phyloP scores from a whole-genome alignment of 305 asterid genomes.

The Fraxinus floribunda region DNA sequence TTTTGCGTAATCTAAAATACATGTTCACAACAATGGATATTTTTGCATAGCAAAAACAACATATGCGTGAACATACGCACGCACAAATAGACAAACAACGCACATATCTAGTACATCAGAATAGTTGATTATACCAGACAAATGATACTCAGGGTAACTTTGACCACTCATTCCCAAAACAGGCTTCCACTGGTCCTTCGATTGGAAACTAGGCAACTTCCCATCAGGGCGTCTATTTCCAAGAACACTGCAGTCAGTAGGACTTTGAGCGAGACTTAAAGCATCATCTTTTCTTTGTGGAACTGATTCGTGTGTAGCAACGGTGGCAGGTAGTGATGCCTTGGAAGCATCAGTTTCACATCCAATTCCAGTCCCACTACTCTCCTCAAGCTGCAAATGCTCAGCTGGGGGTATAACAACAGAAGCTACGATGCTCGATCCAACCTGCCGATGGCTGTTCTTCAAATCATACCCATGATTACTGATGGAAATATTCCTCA shows the following conservation, averaged over 20 bases:
- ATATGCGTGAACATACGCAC: neutral
- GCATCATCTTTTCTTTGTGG: slow-evolving; percentile 50
- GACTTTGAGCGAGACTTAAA: slow-evolving; percentile 40
- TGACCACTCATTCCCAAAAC: slow-evolving; percentile 58
- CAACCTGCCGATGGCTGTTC: slow-evolving; percentile 38
- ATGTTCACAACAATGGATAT: slow-evolving; percentile 14
- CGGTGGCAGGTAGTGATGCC: slow-evolving; percentile 41
- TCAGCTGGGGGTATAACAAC: slow-evolving; percentile 44
- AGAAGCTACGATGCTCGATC: slow-evolving; percentile 39
- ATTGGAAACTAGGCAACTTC: slow-evolving; percentile 46
- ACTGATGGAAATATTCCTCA: slow-evolving; percentile 38
- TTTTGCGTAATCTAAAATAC: neutral
- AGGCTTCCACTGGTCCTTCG: slow-evolving; percentile 79
- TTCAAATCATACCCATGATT: slow-evolving; percentile 51
- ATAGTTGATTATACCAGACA: slow-evolving; percentile 19
- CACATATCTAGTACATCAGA: neutral
- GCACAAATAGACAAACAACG: slow-evolving; percentile 3
- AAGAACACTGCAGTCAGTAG: slow-evolving; percentile 38
- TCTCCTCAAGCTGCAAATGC: slow-evolving; percentile 50
- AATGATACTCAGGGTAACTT: slow-evolving; percentile 38
- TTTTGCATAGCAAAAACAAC: slow-evolving; percentile 12
- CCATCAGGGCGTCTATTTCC: slow-evolving; percentile 53
- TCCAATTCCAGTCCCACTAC: slow-evolving; percentile 50
- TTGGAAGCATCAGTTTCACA: slow-evolving; percentile 40
- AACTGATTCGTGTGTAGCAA: slow-evolving; percentile 41